phyloP scores from a whole-genome alignment of 768 basidiomycete genomes.

The Mycena indigotica region DNA sequence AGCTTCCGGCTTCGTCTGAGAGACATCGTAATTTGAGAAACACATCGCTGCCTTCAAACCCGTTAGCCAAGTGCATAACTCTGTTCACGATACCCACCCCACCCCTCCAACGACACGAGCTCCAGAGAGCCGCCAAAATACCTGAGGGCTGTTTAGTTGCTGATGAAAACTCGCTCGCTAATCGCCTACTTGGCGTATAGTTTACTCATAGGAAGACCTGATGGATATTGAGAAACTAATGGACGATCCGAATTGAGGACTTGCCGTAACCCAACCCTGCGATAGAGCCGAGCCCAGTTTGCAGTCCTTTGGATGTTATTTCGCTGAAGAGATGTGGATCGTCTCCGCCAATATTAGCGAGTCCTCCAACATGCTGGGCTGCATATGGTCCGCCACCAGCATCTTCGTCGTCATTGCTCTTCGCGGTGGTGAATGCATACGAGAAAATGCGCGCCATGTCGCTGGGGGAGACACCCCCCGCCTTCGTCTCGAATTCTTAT shows the following conservation, averaged over 20 bases:
- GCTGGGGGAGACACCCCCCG: slow-evolving; percentile 74
- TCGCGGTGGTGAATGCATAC: slow-evolving; percentile 89
- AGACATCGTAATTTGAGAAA: slow-evolving; percentile 57
- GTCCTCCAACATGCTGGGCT: slow-evolving; percentile 75
- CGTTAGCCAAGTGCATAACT: not conserved
- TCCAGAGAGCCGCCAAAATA: slow-evolving; percentile 90
- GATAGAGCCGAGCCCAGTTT: slow-evolving; percentile 84
- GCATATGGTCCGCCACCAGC: slow-evolving; percentile 74
- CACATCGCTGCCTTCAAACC: slow-evolving; percentile 29
- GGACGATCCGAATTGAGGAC: not conserved
- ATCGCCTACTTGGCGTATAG: slow-evolving; percentile 60
- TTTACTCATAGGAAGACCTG: slow-evolving; percentile 68
- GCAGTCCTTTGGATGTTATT: slow-evolving; percentile 75
- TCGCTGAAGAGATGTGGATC: slow-evolving; percentile 69
- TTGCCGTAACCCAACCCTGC: slow-evolving; percentile 84
- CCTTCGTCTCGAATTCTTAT: slow-evolving; percentile 85
- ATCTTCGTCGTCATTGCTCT: slow-evolving; percentile 47
- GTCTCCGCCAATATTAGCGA: slow-evolving; percentile 55
- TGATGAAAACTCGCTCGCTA: not conserved
- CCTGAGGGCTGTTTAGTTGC: too few species aligned
- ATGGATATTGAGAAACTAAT: not conserved
- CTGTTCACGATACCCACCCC: slow-evolving; percentile 53
- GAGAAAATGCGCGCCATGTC: slow-evolving; percentile 84
- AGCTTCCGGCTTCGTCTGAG: slow-evolving; percentile 49
- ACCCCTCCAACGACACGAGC: slow-evolving; percentile 79